Base-by-base conservation (phyloP, 768 basidiomycete genomes). In the Amanita muscaria region DNA sequence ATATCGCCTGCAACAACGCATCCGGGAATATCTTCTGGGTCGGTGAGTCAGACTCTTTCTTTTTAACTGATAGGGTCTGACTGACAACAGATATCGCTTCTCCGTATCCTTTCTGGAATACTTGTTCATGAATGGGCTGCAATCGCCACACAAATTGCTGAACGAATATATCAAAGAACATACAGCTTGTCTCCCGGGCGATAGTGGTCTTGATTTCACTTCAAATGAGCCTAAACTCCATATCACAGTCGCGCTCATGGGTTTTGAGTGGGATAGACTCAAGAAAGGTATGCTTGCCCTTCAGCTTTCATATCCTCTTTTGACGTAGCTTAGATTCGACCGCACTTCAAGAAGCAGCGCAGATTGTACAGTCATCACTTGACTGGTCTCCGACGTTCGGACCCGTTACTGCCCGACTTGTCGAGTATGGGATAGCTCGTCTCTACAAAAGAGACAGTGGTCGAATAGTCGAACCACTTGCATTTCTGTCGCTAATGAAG, bases 241-340 rank as follows among this genome's bases (percentile, higher is more conserved):
- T 36, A 33, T 45, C 38, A 31, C 34, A 42, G 42, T 19, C 23
- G 43, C 27, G 42, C 43, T 31, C 10, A 24, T 14, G 24, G 48
- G 43, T 21, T 53, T 53, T 47, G 53, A 49, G 9, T 54, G 51
- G 53, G 36, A 47, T 35, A 51, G 51, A 38, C 50, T 53, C 42
- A n/a, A 37, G 46, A 6, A 19, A 8, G 42, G 51, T 50, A 21
- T 7, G 22, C 42, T 39, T 45, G 40, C 43, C 47, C 16, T 49
- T 38, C 25, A 31, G 34, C 37, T 24, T 45, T n/a, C 27, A 14
- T 22, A 21, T 41, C 40, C 36, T 44, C 22, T 23, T 44, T 46
- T 51, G 46, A 52, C 46, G n/a, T 40, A 6, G 30, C 37, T 29
- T 45, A 52, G 51, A 48, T 52, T 19, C 15, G 34, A 30, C n/a